Percentiles rank a stretch among this genome's conserved stretches.
Evolutionary conservation across 768 basidiomycete species (phyloP).

Genomic region (Leccinum rimulosum): DNA sequence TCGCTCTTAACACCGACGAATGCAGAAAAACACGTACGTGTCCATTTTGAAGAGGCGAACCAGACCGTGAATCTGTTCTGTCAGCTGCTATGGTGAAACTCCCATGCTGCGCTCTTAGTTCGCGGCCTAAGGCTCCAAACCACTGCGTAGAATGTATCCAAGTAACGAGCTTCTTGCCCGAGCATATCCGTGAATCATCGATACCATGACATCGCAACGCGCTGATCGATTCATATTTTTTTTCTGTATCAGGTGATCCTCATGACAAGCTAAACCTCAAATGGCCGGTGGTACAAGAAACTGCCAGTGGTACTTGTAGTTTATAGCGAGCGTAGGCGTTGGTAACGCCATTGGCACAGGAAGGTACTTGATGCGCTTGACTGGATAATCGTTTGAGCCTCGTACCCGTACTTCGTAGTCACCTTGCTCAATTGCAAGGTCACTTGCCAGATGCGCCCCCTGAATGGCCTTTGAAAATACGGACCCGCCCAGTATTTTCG

Average conservation of each 20-base stretch:
- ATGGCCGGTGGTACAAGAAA: conserved; percentile 11
- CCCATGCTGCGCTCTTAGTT: conserved; percentile 59
- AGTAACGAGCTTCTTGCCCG: conserved; percentile 57
- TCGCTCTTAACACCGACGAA: conserved; percentile 52
- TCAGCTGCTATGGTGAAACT: conserved; percentile 50
- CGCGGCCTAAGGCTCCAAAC: conserved; percentile 46
- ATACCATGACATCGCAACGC: conserved; percentile 47
- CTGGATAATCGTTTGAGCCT: conserved; percentile 73
- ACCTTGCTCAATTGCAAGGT: no score
- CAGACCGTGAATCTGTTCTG: conserved; percentile 51
- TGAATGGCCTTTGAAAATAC: no score
- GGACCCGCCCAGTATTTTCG: no score
- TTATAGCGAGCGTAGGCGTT: conserved; percentile 38
- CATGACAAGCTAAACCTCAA: conserved; percentile 52
- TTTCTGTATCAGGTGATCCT: conserved; percentile 58
- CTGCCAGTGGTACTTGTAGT: no score
- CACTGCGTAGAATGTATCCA: conserved; percentile 40
- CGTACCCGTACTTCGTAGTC: conserved; percentile 18
- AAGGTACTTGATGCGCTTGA: conserved; percentile 45
- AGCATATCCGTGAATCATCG: conserved; percentile 55
- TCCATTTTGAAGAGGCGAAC: conserved; percentile 50
- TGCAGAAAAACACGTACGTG: conserved; percentile 40
- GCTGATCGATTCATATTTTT: conserved; percentile 58
- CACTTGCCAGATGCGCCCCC: no score
- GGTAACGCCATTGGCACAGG: conserved; percentile 50